Conservation (phyloP, 345 rosid species). For the Brassica nigra region DNA sequence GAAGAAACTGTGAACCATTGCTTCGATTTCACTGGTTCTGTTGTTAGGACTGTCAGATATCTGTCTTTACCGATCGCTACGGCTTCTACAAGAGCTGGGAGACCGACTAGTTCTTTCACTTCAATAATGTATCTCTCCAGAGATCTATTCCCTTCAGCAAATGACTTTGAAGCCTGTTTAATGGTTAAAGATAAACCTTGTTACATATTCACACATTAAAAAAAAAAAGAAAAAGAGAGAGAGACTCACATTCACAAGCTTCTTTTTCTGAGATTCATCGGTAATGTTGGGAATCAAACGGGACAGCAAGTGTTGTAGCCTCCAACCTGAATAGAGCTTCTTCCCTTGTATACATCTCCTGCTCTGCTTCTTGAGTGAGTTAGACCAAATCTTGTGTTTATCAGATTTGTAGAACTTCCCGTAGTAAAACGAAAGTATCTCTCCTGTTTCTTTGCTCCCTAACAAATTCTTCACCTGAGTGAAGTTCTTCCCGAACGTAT, state of each 20-base stretch:
- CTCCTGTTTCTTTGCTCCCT: constrained; percentile 51
- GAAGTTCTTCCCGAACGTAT: constrained; percentile 58
- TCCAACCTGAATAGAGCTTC: constrained; percentile 66
- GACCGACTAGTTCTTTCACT: constrained; percentile 51
- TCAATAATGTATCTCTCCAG: constrained; percentile 48
- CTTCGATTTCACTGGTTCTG: constrained; percentile 45
- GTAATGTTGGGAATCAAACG: constrained; percentile 52
- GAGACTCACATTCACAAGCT: constrained; percentile 35
- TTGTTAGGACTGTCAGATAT: constrained; percentile 53
- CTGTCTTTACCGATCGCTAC: constrained; percentile 68
- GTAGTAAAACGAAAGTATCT: constrained; percentile 55
- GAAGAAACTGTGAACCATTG: constrained; percentile 44
- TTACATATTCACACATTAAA: not conserved
- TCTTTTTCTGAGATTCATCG: constrained; percentile 34
- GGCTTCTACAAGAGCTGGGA: constrained; percentile 52
- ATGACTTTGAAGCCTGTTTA: constrained; percentile 57
- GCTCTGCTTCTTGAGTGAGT: constrained; percentile 45
- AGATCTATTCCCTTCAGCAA: constrained; percentile 52
- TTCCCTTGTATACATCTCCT: constrained; percentile 49
- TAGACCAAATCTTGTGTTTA: constrained; percentile 52
- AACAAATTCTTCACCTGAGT: constrained; percentile 46
- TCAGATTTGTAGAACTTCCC: constrained; percentile 58
- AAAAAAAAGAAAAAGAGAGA: not conserved
- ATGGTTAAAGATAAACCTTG: constrained; percentile 5
- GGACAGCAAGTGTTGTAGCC: constrained; percentile 59